Percentiles rank a stretch among this genome's conserved stretches.
Evolutionary conservation across 306 rosid species (phyloP).

Genomic region (Malus fusca): DNA sequence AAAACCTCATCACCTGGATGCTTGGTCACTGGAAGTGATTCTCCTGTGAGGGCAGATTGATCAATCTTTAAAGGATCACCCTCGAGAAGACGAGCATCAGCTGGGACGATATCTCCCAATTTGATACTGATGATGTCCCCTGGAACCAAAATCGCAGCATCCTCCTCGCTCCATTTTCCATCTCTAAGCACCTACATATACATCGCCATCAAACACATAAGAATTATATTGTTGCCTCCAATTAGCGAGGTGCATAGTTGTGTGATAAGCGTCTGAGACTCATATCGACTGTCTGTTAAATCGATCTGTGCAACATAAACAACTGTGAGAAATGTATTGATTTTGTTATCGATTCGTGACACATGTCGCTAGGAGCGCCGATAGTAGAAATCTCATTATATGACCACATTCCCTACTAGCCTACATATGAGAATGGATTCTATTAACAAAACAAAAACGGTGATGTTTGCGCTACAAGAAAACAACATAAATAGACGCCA

Average conservation of each 20-base stretch:
- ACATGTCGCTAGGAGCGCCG: not conserved
- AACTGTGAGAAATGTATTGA: not conserved
- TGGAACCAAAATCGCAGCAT: slow-evolving; percentile 88
- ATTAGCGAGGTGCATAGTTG: not conserved
- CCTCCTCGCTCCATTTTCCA: slow-evolving; percentile 87
- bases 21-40: slow-evolving; percentile 91
- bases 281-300: not conserved
- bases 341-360: not conserved
- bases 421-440: not conserved
- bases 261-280: not conserved
- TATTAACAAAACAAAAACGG: not conserved
- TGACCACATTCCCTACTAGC: not conserved
- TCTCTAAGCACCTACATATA: slow-evolving; percentile 76
- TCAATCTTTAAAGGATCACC: slow-evolving; percentile 93
- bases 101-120: slow-evolving; percentile 92
- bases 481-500: too few relatives aligned
- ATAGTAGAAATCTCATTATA: not conserved
- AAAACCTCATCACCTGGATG: slow-evolving; percentile 89
- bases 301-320: not conserved
- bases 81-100: slow-evolving; percentile 99
- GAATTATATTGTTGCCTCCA: not conserved
- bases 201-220: slow-evolving; percentile 4
- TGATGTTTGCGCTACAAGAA: not conserved
- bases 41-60: slow-evolving; percentile 97
- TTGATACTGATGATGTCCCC: slow-evolving; percentile 93